Evolutionary conservation across 345 rosid genomes (phyloP), one percentile per base, ranked within the genome.

Genomic region (Camelina neglecta): DNA sequence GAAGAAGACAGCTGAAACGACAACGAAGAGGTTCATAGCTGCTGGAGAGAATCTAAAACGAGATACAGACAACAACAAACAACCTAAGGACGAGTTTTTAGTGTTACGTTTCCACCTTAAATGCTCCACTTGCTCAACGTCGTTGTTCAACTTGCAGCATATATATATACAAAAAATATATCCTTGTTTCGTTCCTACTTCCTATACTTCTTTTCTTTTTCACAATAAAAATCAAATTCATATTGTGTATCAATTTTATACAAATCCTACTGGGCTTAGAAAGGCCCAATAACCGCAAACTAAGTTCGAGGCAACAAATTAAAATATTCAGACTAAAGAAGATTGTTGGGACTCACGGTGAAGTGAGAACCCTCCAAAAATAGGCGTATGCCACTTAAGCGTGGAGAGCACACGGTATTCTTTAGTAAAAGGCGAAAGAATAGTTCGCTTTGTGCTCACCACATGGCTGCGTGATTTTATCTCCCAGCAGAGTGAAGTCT

Each of bases 1-100:
- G 62, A 53, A 58, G 60, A 80, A n/a, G n/a, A 77, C 54, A 16
- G 92, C 87, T 2, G 86, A 83, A 71, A 83, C 33, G 11, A 80
- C 21, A 18, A 79, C 36, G 75, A 66, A 51, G 11, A 55, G 66
- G 57, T 85, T 84, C 89, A 84, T 85, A 12, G 48, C 67, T 47
- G 70, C 66, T 65, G 59, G 81, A 60, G 69, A 18, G 2, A 13
- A 12, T 36, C 42, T 5, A 4, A 49, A 29, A 29, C 31, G 31
- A 29, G 54, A 49, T 7, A 11, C 0, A 23, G 1, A 21, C 29
- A 20, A 21, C 56, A 51, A 48, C 53, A 13, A 20, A 21, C 56
- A 16, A 49, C 54, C 20, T 6, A 24, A 45, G 16, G 49, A 45
- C 49, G 1, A 13, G 5, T 2, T 12, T 4, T 44, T 5, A 5